phyloP scores from a whole-genome alignment of 2,329 filamentous ascomycete species.

The Ascochyta fabae region DNA sequence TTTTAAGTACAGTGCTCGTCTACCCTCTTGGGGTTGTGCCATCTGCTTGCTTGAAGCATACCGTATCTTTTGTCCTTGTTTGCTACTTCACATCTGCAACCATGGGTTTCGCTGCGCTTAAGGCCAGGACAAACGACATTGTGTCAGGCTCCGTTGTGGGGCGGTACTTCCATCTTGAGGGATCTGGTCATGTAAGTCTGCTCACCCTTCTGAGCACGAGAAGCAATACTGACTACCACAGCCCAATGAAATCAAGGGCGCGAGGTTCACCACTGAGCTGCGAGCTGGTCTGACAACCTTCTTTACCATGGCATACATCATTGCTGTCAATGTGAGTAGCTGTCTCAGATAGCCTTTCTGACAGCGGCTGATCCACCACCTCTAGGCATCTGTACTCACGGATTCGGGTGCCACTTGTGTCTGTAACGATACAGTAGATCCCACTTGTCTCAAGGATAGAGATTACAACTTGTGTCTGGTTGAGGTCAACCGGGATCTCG shows the following conservation, averaged over 20 bases:
- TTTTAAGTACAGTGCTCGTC: constrained; percentile 18
- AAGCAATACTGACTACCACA: constrained; percentile 43
- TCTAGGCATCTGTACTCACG: constrained; percentile 65
- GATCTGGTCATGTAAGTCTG: constrained; percentile 76
- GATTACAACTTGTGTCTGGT: constrained; percentile 69
- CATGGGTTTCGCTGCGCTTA: constrained; percentile 17
- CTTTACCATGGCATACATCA: constrained; percentile 63
- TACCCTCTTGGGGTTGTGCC: constrained; percentile 5
- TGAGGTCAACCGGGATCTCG: constrained; percentile 74
- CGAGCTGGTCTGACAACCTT: constrained; percentile 80
- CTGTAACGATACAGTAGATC: constrained; percentile 61
- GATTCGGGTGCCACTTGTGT: constrained; percentile 78
- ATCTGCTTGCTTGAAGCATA: constrained; percentile 10
- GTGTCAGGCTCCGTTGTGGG: constrained; percentile 45
- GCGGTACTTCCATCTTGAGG: constrained; percentile 74
- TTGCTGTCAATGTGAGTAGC: constrained; percentile 62
- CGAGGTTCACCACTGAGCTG: constrained; percentile 82
- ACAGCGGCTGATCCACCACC: constrained; percentile 14
- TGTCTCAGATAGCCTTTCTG: constrained; percentile 40
- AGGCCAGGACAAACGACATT: constrained; percentile 37
- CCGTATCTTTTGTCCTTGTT: not conserved
- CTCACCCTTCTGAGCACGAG: not conserved
- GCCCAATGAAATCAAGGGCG: constrained; percentile 74
- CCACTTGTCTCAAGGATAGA: constrained; percentile 61
- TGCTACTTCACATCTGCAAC: constrained; percentile 7